A percentile compares a stretch with the other conserved stretches of the same genome.
phyloP scores from a whole-genome alignment of 139 green algal genomes.

The Picochlorum sp. region DNA sequence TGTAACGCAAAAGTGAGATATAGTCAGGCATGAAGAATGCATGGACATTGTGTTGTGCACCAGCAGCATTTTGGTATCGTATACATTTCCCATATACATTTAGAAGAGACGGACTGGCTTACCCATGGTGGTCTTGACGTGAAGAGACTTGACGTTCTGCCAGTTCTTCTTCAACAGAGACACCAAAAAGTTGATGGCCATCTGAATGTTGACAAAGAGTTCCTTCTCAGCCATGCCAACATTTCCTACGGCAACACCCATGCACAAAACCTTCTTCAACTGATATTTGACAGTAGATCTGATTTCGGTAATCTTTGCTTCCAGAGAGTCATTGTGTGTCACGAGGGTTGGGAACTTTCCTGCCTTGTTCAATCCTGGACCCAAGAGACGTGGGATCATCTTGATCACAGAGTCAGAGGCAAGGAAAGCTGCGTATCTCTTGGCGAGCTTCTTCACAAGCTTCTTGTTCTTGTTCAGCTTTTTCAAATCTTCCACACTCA shows the following conservation, averaged over 20 bases:
- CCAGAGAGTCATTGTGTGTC: constrained; percentile 67
- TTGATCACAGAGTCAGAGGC: constrained; percentile 98
- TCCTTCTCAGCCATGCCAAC: constrained; percentile 81
- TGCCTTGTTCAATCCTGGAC: constrained; percentile 98
- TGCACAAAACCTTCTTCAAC: constrained; percentile 99
- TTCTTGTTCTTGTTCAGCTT: constrained; percentile 99
- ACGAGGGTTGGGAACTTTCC: constrained; percentile 96
- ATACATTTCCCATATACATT: constrained; percentile 23
- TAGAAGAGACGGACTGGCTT: constrained; percentile 92
- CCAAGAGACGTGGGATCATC: constrained; percentile 95
- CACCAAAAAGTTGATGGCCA: constrained; percentile 97
- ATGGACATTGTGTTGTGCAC: constrained; percentile 3
- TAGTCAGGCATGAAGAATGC: background rate
- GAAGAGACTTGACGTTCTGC: constrained; percentile 97
- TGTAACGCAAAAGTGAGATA: background rate
- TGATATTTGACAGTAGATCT: constrained; percentile 97
- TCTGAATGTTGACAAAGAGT: constrained; percentile 76
- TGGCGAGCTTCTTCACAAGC: constrained; percentile 96
- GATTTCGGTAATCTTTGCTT: constrained; percentile 86
- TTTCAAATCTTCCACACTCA: constrained; percentile 96
- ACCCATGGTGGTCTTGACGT: constrained; percentile 97
- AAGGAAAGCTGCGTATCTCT: constrained; percentile 96
- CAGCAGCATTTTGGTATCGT: constrained; percentile 12
- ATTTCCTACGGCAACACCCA: constrained; percentile 95
- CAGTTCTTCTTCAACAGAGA: constrained; percentile 99